Base-by-base conservation (phyloP, 2,329 filamentous ascomycete species). In the Ceratocystiopsis sp. region DNA sequence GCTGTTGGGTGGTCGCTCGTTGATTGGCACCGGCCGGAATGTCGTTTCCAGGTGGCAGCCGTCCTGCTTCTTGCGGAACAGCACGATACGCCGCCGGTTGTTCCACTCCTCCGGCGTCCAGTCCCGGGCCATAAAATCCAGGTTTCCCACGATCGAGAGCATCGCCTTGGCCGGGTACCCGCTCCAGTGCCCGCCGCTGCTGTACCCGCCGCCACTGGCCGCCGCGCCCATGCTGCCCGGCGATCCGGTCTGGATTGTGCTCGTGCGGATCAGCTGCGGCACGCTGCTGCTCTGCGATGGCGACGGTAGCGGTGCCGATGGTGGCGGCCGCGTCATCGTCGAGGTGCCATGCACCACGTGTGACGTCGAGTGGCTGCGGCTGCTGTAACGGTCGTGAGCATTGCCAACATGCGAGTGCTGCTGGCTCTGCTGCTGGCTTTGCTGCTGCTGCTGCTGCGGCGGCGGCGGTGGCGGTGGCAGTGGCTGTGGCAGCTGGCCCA, bases 101-200 rank as follows among this genome's bases (percentile, higher is more conserved):
- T 79, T 73, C 62, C 76, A 78, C 59, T 98, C 91, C 49, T 93
- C 85, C 25, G 70, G 62, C 1, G 75, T 80, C 91, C 91, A 98
- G 48, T 78, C 73, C 48, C 81, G 73, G 0, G 78, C 77, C 89
- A 96, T 95, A 9, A 69, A 65, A 42, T 86, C 78, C 40, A 98
- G 70, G 54, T 95, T 84, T 17, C 87, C 87, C 43, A 81, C 74
- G 46, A 96, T 80, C 55, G 91, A 85, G 29, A 96, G 66, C 16
- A 80, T 67, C 0, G 87, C 91, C 63, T 94, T 95, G 55, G 77
- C 75, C 15, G 84, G 79, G 55, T 87, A 89, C 51, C 89, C 73
- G 4, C 78, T 73, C 55, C 93, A 87, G 0, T 81, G 80, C 52
- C 86, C 84, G 61, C 86, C 84, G 1, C 86, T 84, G 1, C 59